phyloP scores from a whole-genome alignment of 495 filamentous ascomycete genomes.

The Penicillium dipodomyicola region DNA sequence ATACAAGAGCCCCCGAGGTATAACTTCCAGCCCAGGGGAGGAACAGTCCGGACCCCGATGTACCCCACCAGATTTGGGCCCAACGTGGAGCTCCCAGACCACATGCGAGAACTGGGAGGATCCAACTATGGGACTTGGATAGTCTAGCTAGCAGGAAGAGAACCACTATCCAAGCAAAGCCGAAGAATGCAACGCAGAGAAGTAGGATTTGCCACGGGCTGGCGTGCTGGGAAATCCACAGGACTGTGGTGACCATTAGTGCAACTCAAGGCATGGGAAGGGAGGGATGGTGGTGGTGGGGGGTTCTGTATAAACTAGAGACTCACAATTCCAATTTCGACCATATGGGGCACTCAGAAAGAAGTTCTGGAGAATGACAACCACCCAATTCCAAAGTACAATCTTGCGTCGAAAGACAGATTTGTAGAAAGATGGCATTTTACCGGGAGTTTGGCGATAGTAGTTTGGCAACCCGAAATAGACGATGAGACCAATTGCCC shows the following conservation, averaged over 20 bases:
- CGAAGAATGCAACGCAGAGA: slow-evolving; percentile 46
- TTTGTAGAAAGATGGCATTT: slow-evolving; percentile 57
- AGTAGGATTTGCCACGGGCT: slow-evolving; percentile 45
- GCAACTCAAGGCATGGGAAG: background rate
- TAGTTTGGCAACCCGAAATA: slow-evolving; percentile 50
- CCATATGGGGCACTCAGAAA: slow-evolving; percentile 51
- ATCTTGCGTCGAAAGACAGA: slow-evolving; percentile 49
- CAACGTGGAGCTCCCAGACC: slow-evolving; percentile 51
- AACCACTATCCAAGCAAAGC: slow-evolving; percentile 42
- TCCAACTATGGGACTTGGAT: slow-evolving; percentile 50
- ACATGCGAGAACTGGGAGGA: slow-evolving; percentile 50
- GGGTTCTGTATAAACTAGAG: background rate
- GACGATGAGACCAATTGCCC: slow-evolving; percentile 42
- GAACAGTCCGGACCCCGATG: slow-evolving; percentile 45
- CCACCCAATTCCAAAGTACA: slow-evolving; percentile 50
- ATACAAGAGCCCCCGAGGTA: slow-evolving; percentile 43
- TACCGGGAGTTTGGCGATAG: slow-evolving; percentile 61
- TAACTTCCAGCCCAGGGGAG: slow-evolving; percentile 51
- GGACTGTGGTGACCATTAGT: slow-evolving; percentile 25
- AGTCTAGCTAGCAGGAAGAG: slow-evolving; percentile 41
- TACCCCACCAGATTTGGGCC: slow-evolving; percentile 55
- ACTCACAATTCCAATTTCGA: slow-evolving; percentile 50
- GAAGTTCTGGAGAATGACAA: slow-evolving; percentile 50
- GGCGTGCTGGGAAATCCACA: slow-evolving; percentile 50
- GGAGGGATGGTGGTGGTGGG: background rate